Base-by-base conservation (phyloP, 768 basidiomycete species). In the Panaeolus cyanescens region DNA sequence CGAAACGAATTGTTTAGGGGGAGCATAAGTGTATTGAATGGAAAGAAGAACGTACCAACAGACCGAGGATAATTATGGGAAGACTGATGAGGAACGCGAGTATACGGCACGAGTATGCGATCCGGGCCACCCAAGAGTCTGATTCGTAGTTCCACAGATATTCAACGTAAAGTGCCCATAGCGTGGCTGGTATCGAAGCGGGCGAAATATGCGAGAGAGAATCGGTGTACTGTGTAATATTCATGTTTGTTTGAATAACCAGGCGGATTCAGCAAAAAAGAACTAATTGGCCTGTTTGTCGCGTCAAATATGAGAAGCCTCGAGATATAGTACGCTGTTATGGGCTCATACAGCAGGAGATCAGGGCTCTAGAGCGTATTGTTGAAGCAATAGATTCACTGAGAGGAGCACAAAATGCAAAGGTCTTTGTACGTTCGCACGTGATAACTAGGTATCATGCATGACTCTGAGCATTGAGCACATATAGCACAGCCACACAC, bases 101-200 rank as follows among this genome's bases (percentile, higher is more conserved):
- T 53, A 91, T 71, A 59, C 90, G 88, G 66, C 82, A 89, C 5
- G 77, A 77, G 37, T 82, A 87, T 17, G 91, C 89, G 33, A 83
- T 78, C 62, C 80, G 83, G 37, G 80, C 83, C 54, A 93, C 87
- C 86, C 85, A 89, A 3, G 92, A 92, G 37, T 79, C 76, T 2
- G 83, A 78, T 50, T 83, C 70, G 67, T 90, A 91, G 66, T 82
- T 74, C 83, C 85, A 89, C 22, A 93, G 78, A 67, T 88, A 79
- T 34, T 83, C 74, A 59, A 87, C 64, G 66, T 93, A 93, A 61
- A 75, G 77, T 20, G 78, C 68, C 89, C 89, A 91, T 33, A 90
- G 65, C 5, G 75, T 70, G 30, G 68, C 67, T 3, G 83, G 84
- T 36, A 80, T 62, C 17, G 82, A 71, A 17, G 75, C 73, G 12